Evolutionary conservation across 2,329 filamentous ascomycete species (phyloP).

Genomic region (Xylaria sp.): DNA sequence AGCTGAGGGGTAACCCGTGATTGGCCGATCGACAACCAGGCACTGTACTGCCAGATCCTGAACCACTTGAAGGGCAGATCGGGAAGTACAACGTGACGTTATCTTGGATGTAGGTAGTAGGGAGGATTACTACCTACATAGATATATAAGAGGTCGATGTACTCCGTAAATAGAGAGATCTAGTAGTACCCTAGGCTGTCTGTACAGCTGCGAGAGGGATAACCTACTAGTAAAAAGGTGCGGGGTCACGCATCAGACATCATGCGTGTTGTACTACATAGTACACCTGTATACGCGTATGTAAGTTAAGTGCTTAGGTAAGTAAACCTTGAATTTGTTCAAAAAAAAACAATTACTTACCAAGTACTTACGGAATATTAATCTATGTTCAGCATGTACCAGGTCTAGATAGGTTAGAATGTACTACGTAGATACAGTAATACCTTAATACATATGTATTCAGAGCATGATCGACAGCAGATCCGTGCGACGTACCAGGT

Average conservation of each 20-base stretch:
- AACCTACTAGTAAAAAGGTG: not conserved
- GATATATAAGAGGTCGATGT: too few relatives aligned
- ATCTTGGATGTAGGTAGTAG: not conserved
- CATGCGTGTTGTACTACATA: not conserved
- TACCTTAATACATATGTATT: too few relatives aligned
- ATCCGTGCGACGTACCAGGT: not conserved
- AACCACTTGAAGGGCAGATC: not conserved
- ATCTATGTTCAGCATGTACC: not conserved
- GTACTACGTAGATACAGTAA: not conserved
- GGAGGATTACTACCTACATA: too few relatives aligned
- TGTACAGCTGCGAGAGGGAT: not conserved
- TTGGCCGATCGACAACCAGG: not conserved
- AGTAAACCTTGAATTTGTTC: not conserved
- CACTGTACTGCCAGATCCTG: not conserved
- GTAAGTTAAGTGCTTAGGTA: too few relatives aligned
- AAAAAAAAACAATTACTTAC: not conserved
- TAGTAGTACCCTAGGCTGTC: not conserved
- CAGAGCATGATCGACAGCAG: not conserved
- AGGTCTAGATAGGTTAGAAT: too few relatives aligned
- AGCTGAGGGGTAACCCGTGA: not conserved
- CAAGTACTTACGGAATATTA: not conserved
- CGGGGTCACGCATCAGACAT: slow-evolving; percentile 16
- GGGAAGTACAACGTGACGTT: not conserved
- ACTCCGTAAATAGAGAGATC: too few relatives aligned
- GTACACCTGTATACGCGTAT: not conserved